Percentiles rank a stretch among this genome's conserved stretches.
phyloP scores from a whole-genome alignment of 305 asterid genomes.

The Fraxinus floribunda region DNA sequence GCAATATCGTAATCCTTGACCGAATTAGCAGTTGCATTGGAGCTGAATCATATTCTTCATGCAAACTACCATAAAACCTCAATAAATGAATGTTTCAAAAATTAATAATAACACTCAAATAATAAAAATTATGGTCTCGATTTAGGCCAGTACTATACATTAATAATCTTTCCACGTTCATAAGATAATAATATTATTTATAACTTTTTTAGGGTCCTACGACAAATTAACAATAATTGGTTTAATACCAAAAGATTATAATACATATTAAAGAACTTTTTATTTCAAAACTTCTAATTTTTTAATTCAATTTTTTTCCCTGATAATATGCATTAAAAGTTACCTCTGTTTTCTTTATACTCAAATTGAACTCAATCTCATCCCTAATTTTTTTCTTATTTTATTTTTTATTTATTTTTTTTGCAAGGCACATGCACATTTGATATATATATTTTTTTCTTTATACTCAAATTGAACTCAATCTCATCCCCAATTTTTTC shows the following conservation, averaged over 20 bases:
- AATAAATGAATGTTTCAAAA: not conserved
- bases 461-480: too few relatives aligned
- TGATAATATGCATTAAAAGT: not conserved
- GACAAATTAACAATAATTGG: not conserved
- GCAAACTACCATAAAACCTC: not conserved
- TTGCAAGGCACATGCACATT: not conserved
- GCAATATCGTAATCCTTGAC: too few relatives aligned
- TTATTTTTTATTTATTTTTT: too few relatives aligned
- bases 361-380: too few relatives aligned
- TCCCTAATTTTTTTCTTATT: too few relatives aligned
- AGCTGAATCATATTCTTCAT: not conserved
- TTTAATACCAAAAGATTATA: not conserved
- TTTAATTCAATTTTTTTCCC: not conserved
- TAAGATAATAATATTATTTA: not conserved
- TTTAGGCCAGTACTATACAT: not conserved
- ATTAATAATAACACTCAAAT: not conserved
- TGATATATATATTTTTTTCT: not conserved
- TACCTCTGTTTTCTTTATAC: too few relatives aligned
- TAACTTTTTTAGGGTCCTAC: not conserved
- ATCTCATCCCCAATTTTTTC: too few relatives aligned
- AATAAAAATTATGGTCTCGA: not conserved
- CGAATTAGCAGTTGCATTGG: not conserved
- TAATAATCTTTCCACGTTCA: not conserved
- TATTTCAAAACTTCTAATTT: not conserved
- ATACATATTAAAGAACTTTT: not conserved